Base-by-base conservation (phyloP, 2,329 filamentous ascomycete species). In the Aspergillus flavus region DNA sequence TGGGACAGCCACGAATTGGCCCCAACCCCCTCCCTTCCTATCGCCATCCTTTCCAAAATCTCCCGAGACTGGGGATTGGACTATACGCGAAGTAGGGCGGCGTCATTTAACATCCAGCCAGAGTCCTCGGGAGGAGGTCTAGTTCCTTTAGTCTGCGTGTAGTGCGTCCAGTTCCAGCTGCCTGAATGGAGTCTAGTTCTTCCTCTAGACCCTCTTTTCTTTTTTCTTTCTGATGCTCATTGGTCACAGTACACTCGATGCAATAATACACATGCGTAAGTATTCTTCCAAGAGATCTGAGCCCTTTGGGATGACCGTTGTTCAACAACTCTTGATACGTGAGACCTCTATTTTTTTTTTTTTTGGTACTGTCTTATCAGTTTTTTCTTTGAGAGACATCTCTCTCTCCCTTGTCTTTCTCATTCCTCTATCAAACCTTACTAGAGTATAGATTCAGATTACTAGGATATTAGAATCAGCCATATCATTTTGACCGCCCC, bases 141-240 rank as follows among this genome's bases (percentile, higher is more conserved):
- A 54, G 34, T 54, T 23, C 34, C 52, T 39, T 39, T 54, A 34
- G n/a, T 54, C 50, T 21, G 16, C 34, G 57, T 54, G 50, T 28
- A 52, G 55, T 46, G 53, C 46, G 53, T 50, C 48, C 34, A 48
- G 53, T 57, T 61, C 53, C 50, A 43, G 58, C 63, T 54, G 30
- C 52, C 48, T 30, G 57, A 45, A 55, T 59, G 50, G 23, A 59
- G 52, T 50, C 30, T 61, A 59, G 50, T 52, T 52, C 46, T 7
- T 58, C 52, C 56, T 66, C 62, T 55, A 61, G 60, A 59, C 56
- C 50, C 58, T 64, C 60, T 58, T 41, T 50, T 64, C 46, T 58
- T 30, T 30, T 41, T 32, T 45, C 52, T 50, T 59, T 52, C 54
- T 53, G 57, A 57, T 36, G 46, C 61, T 39, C 39, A 30, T 45